Percentiles rank a stretch among this genome's conserved stretches.
Evolutionary conservation across 2,329 filamentous ascomycete species (phyloP).

Genomic region (Diaporthe nobilis): DNA sequence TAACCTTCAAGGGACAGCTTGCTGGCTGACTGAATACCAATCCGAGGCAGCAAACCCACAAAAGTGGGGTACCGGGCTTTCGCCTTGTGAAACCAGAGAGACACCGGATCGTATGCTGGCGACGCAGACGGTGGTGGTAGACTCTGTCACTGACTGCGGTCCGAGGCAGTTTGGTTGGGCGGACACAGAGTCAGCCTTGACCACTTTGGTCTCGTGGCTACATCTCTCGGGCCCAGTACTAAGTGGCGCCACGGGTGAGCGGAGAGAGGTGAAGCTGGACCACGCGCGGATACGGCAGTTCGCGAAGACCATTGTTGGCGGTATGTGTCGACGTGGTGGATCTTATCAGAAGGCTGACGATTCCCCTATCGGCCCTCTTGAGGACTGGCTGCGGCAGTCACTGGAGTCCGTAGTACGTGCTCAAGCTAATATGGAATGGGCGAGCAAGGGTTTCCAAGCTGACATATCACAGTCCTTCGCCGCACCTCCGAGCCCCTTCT

Average conservation of each 20-base stretch:
- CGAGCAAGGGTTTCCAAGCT: not conserved
- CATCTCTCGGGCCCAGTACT: not conserved
- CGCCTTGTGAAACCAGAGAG: too few relatives aligned
- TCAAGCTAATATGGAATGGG: too few relatives aligned
- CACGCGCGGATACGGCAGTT: not conserved
- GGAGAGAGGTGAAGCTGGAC: not conserved
- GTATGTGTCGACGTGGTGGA: not conserved
- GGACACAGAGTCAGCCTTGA: slow-evolving; percentile 13
- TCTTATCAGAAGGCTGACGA: not conserved
- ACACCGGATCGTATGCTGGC: not conserved
- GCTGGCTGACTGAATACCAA: not conserved
- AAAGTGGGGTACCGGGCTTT: not conserved
- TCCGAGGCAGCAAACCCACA: not conserved
- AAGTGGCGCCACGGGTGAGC: not conserved
- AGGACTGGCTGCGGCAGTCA: not conserved
- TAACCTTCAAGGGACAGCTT: not conserved
- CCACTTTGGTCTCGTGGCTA: slow-evolving; percentile 11
- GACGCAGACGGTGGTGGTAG: not conserved
- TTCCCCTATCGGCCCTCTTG: not conserved
- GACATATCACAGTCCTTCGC: not conserved
- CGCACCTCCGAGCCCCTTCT: not conserved
- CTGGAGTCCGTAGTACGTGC: too few relatives aligned
- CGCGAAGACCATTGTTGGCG: slow-evolving; percentile 8
- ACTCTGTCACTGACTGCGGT: not conserved
- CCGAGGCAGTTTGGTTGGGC: slow-evolving; percentile 22